Base-by-base conservation (phyloP, 148 eudicot species). In the Limonium bicolor region DNA sequence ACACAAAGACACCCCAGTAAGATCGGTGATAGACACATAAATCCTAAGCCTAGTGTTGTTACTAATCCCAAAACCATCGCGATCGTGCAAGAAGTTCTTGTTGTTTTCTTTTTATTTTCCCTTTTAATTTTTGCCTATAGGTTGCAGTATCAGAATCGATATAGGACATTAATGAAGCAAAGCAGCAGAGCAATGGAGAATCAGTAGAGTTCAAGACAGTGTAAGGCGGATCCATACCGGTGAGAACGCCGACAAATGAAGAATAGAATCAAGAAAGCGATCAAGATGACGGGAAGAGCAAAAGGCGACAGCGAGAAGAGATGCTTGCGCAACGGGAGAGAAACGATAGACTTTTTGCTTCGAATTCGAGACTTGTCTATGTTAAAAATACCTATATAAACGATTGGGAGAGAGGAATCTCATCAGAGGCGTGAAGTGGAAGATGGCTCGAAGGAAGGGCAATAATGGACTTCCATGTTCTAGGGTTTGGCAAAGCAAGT, bases 211-310 rank as follows among this genome's bases (percentile, higher is more conserved):
- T 29, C 7, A 20, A 21, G 24, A 20, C 22, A 36, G 37, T 14
- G 31, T 13, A 36, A 34, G 37, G 55, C n/a, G n/a, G n/a, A n/a
- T n/a, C n/a, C 63, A 53, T 62, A 62, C 72, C 75, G 64, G 37
- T 20, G 55, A 47, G 66, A 48, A 61, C 61, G 71, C 72, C 40
- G 66, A 29, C 16, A 57, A 41, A 17, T 55, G 46, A 59, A 67
- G 69, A 67, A 58, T 43, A 48, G 66, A 49, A 50, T 56, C 45
- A n/a, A n/a, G n/a, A n/a, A n/a, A n/a, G n/a, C n/a, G n/a, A n/a
- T n/a, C n/a, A n/a, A n/a, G n/a, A n/a, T n/a, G n/a, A n/a, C n/a
- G n/a, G n/a, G 20, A 36, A 21, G 30, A 13, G 22, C 22, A 39
- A 19, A 19, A 20, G 25, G 5, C 2, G 23, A 39, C 24, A 38